Base-by-base conservation (phyloP, 768 basidiomycete genomes). In the Sporobolomyces pararoseus region DNA sequence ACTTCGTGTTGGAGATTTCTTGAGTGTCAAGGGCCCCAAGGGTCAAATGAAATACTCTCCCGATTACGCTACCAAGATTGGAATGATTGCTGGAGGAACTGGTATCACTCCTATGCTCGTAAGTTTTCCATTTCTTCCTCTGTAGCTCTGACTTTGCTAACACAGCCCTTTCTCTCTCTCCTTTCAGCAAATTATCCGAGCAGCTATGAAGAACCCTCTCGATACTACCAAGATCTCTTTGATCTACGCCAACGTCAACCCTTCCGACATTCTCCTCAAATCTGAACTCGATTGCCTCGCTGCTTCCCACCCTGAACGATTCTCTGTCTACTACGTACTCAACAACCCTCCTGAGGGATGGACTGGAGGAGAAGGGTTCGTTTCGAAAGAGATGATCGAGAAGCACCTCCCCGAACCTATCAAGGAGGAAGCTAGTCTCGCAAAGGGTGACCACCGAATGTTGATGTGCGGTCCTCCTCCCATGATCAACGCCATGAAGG, bases 1-100 rank as follows among this genome's bases (percentile, higher is more conserved):
- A 52, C 85, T 97, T 78, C 91, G 89, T 71, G 84, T 94, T 49
- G 94, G 94, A 68, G 88, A 98, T 82, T 88, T 84, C 57, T 83
- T 96, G 74, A 87, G 86, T 73, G 85, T 98, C 83, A 95, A 94
- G 80, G 96, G 96, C 2, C 96, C 96, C 75, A 97, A 91, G 81
- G 96, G 96, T 65, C 87, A 88, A 79, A 98, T 98, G 85, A 85
- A 84, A 73, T 99, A 98, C 82, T 76, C 81, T 51, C 85, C 89
- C 4, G 82, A 83, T 59, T 82, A 93, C 52, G 84, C 88, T n/a
- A 82, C 83, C 74, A 87, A 89, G 76, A 81, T 99, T 66, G 89
- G 91, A 78, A 94, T 99, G 94, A 96, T 99, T 76, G 93, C 94
- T 21, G 96, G 96, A 55, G 96, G 96, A 44, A 98, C 96, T 3